Conservation (phyloP, 441 rosid species). For the Eruca vesicaria region DNA sequence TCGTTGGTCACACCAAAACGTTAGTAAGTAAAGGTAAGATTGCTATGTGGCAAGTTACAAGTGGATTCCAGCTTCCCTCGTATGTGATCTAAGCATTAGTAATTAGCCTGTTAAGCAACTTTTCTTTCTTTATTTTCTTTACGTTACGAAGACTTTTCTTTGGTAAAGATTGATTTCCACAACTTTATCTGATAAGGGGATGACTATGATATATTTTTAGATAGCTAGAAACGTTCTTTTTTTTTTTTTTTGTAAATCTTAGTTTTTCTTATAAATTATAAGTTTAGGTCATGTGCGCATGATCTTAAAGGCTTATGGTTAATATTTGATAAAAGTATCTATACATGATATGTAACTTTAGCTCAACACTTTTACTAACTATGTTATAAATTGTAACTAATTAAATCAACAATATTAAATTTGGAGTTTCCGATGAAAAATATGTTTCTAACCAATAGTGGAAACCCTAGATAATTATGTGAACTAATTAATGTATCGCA, state of each 20-base stretch:
- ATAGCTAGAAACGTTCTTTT: not conserved
- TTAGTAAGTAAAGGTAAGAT: conserved; percentile 1
- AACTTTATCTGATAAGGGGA: not conserved
- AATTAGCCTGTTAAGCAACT: not conserved
- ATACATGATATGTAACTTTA: not conserved
- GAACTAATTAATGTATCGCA: not conserved
- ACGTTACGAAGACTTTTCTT: conserved; percentile 1
- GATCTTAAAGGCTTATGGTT: not conserved
- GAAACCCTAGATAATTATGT: not conserved
- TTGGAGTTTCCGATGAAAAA: not conserved
- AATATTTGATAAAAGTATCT: not conserved
- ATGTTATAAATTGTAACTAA: not conserved
- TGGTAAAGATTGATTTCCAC: not conserved
- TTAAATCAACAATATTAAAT: not conserved
- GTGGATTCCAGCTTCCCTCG: not conserved
- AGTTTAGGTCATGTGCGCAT: not conserved
- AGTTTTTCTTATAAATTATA: not conserved
- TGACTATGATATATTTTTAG: not conserved
- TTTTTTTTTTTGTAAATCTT: not conserved
- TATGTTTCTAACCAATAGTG: not conserved
- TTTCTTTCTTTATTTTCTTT: not conserved
- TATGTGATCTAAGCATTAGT: not conserved
- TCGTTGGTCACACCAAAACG: conserved; percentile 13
- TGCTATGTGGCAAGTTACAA: conserved; percentile 6
- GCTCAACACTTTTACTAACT: not conserved